These are phyloP conservation scores for Tricholoma bakamatsutake DNA, from an alignment of 768 basidiomycete species.

Conservation along the genomic window DNA sequence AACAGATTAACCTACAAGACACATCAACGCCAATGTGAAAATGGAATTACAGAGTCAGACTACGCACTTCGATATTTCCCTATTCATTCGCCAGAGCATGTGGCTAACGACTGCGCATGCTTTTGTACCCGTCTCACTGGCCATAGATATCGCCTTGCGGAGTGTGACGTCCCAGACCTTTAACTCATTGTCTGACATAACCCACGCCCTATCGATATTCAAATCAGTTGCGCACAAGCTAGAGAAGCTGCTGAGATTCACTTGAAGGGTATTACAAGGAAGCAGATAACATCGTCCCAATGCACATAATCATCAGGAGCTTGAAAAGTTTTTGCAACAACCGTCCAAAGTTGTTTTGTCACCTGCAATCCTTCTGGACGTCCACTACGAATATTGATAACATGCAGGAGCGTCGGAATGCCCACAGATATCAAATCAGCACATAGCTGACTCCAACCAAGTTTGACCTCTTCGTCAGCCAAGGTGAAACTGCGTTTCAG, in stretches of 20 bases:
- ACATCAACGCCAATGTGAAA: not conserved
- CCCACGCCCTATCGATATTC: constrained; percentile 35
- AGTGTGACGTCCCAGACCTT: constrained; percentile 38
- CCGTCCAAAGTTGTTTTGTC: constrained; percentile 43
- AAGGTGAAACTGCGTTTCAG: constrained; percentile 39
- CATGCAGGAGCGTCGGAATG: constrained; percentile 32
- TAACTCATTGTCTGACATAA: constrained; percentile 34
- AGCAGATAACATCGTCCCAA: constrained; percentile 37
- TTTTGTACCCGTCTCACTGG: constrained; percentile 11
- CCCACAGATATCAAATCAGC: constrained; percentile 38
- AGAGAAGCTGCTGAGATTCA: constrained; percentile 17
- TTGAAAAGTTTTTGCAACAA: constrained; percentile 31
- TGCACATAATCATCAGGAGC: constrained; percentile 17
- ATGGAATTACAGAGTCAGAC: not conserved
- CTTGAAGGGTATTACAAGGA: constrained; percentile 46
- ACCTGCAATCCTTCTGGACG: constrained; percentile 24
- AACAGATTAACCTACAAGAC: constrained; percentile 16
- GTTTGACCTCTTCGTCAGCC: constrained; percentile 30
- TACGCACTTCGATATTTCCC: constrained; percentile 10
- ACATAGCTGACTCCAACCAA: constrained; percentile 45
- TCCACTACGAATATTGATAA: constrained; percentile 24
- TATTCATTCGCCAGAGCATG: constrained; percentile 22
- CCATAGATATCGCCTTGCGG: constrained; percentile 22
- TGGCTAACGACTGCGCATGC: constrained; percentile 20
- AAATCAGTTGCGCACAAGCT: not conserved